Evolutionary conservation across 2,329 filamentous ascomycete genomes (phyloP), one percentile per base, ranked within the genome.

Genomic region (Trichoderma sp.): DNA sequence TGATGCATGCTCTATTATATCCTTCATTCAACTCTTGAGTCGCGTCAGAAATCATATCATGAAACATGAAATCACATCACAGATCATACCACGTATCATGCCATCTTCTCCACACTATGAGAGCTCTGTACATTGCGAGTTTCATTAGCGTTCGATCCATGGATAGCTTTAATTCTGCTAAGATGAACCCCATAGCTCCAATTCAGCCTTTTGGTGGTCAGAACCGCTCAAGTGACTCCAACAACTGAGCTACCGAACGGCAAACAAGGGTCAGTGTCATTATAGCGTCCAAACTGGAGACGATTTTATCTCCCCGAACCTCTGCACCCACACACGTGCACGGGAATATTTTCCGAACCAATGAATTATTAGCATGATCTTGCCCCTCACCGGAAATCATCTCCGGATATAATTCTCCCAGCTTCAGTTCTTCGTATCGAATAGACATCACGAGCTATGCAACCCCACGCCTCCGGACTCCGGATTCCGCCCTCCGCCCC

Each of bases 311-410:
- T 61, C 66, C 66, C 66, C 66, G 66, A 34, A n/a, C 4, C 8
- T 12, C 6, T 26, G 12, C 11, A 47, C 13, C 34, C 23, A 28
- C 26, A 23, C 20, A 36, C 30, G 9, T 28, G 30, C 15, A 12
- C 32, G 47, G 55, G 12, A 6, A 13, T 59, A 26, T 43, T 34
- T 23, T 17, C 65, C 36, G 66, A 26, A 15, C 66, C 36, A 61
- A 61, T 50, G 7, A n/a, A 13, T 1, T 3, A 17, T 30, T 26
- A 15, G 9, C 28, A 50, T 43, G 6, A 15, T 4, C 4, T 32
- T 13, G 39, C 65, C 53, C 66, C 66, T 57, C 66, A 50, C 66
- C 66, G 66, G 66, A 61, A n/a, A 26, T 13, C 66, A 26, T 36
- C 55, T 68, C 66, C 66, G 66, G 55, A 43, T 15, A 12, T 17